Evolutionary conservation across 192 early-diverging fungal species (phyloP).

Genomic region (Obelidium mucronatum): DNA sequence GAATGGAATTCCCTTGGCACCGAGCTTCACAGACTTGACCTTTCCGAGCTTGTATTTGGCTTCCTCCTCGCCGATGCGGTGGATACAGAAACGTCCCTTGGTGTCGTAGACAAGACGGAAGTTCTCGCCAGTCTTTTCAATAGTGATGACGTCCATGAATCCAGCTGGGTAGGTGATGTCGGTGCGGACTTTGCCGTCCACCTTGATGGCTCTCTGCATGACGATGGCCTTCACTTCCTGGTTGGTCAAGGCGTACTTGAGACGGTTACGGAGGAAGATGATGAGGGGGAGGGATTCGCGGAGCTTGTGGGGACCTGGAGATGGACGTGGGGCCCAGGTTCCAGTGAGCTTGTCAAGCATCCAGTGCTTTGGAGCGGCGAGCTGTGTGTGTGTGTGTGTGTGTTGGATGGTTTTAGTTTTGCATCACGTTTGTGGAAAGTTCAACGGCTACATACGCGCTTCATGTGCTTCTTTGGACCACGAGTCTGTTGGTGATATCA

Average conservation of each 20-base stretch:
- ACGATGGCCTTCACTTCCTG: constrained; percentile 96
- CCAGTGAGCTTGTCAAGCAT: constrained; percentile 99
- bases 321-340: constrained; percentile 95
- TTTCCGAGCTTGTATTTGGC: constrained; percentile 99
- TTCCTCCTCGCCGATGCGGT: constrained; percentile 98
- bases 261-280: constrained; percentile 98
- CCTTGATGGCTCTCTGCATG: constrained; percentile 99
- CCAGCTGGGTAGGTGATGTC: constrained; percentile 96
- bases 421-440: no score
- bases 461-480: constrained; percentile 99
- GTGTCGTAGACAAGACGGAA: constrained; percentile 99
- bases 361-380: constrained; percentile 99
- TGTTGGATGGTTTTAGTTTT: background rate
- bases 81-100: constrained; percentile 99
- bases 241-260: constrained; percentile 98
- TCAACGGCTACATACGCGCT: constrained; percentile 72
- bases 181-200: constrained; percentile 98
- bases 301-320: constrained; percentile 98
- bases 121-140: constrained; percentile 97
- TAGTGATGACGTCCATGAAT: constrained; percentile 95
- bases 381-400: constrained; percentile 41
- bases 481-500: constrained; percentile 69
- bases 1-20: constrained; percentile 95
- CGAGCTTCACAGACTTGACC: constrained; percentile 94
- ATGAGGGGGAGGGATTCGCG: constrained; percentile 98